Base-by-base conservation (phyloP, 2,329 filamentous ascomycete genomes). In the Diaporthe aspalathi region DNA sequence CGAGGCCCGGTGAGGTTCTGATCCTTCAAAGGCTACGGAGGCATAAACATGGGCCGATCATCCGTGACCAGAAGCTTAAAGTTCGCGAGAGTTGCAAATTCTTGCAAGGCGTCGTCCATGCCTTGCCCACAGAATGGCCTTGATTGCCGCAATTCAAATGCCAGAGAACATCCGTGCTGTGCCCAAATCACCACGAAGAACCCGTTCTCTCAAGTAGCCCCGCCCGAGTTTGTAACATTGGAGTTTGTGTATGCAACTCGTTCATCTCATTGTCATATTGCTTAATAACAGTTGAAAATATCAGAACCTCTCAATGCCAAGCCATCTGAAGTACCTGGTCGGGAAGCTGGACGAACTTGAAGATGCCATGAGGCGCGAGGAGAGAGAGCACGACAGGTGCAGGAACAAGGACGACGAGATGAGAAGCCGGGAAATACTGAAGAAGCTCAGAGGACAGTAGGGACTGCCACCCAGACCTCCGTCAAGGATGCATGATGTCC, bases 11-110 rank as follows among this genome's bases (percentile, higher is more conserved):
- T 16, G 2, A 16, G 2, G 2, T 7, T 29, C 20, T 35, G 2
- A 49, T 49, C 57, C 57, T 63, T 8, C 43, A n/a, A 20, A 63
- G 57, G 57, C 57, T 35, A n/a, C 54, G 32, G 57, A 49, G 32
- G 49, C 40, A 49, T 22, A 43, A 35, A 32, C 27, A 5, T 22
- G 43, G 6, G 38, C 12, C 7, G 40, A 32, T 47, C 27, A 14
- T 2, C n/a, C n/a, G 16, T 22, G 32, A 56, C 11, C n/a, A 38
- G 5, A 24, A 17, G 32, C 14, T 3, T 14, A 5, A 35, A 5
- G 9, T 35, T 35, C 9, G 20, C 16, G 11, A 24, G 1, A 1
- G 17, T 47, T 20, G 24, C 22, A 47, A 2, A 29, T 7, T 14
- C 11, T 22, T 4, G 17, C 24, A 32, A 22, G 57, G 47, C 22